These are phyloP conservation scores for Neurospora africana DNA, from an alignment of 495 filamentous ascomycete species.

Conservation along the genomic window DNA sequence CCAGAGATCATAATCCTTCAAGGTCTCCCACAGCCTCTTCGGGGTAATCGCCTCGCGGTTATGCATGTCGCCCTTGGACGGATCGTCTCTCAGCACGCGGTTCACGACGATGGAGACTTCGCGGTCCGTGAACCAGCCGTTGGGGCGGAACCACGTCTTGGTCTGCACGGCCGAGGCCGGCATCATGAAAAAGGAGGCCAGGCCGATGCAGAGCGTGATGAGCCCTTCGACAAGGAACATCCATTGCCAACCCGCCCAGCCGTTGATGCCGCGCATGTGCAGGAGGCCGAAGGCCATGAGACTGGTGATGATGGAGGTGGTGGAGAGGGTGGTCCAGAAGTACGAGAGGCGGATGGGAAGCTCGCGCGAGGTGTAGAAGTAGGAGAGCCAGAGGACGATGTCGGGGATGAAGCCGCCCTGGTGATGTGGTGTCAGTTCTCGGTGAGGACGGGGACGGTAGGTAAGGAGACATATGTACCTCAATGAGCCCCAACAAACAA, in stretches of 20 bases:
- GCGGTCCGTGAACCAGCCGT: constrained; percentile 43
- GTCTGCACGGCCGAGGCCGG: constrained; percentile 45
- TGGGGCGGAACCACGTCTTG: constrained; percentile 37
- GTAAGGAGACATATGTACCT: constrained; percentile 20
- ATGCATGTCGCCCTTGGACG: constrained; percentile 47
- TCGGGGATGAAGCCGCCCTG: constrained; percentile 52
- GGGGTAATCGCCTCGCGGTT: constrained; percentile 52
- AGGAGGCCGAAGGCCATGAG: constrained; percentile 44
- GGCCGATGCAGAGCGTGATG: constrained; percentile 40
- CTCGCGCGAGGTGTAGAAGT: constrained; percentile 60
- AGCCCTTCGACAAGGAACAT: constrained; percentile 44
- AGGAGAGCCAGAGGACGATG: constrained; percentile 53
- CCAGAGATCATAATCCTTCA: constrained; percentile 68
- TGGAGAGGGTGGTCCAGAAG: constrained; percentile 45
- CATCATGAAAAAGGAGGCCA: constrained; percentile 45
- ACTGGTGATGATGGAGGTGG: constrained; percentile 40
- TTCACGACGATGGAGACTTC: constrained; percentile 43
- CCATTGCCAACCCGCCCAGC: constrained; percentile 53
- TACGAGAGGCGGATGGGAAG: constrained; percentile 49
- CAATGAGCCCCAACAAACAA: constrained; percentile 56
- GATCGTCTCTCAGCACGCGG: constrained; percentile 40
- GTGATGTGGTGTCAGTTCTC: not conserved
- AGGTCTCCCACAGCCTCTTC: constrained; percentile 43
- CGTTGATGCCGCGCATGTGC: constrained; percentile 39
- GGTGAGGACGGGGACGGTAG: not conserved